Evolutionary conservation across 768 basidiomycete genomes (phyloP).

Genomic region (Russula foetens): DNA sequence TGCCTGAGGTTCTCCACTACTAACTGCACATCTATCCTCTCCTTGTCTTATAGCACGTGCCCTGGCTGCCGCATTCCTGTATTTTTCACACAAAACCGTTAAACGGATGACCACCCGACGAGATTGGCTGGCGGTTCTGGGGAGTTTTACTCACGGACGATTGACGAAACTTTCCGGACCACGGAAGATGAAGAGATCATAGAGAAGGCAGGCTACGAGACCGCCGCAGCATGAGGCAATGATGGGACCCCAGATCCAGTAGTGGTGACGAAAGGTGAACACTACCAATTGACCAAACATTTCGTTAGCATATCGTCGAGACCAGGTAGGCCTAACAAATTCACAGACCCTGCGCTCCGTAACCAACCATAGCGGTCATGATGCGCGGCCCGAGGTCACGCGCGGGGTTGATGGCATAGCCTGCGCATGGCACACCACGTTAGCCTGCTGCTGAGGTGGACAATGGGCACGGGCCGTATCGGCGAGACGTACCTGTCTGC

Average conservation of each 20-base stretch:
- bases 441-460: neutral
- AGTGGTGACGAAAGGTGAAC: conserved; percentile 46
- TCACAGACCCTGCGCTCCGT: conserved; percentile 40
- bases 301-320: neutral
- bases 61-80: neutral
- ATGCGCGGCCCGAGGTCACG: conserved; percentile 66
- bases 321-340: neutral
- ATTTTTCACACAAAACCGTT: neutral
- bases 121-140: neutral
- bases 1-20: neutral
- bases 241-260: conserved; percentile 67
- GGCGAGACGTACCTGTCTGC: conserved; percentile 35
- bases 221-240: conserved; percentile 54
- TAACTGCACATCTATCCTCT: neutral
- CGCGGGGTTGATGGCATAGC: conserved; percentile 60
- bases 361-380: conserved; percentile 64
- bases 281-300: conserved; percentile 18
- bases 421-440: conserved; percentile 23
- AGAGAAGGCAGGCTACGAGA: conserved; percentile 44
- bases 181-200: conserved; percentile 51
- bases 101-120: neutral
- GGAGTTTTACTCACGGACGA: conserved; percentile 37
- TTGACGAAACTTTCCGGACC: conserved; percentile 50
- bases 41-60: neutral
- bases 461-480: no score